Base-by-base conservation (phyloP, 768 basidiomycete species). In the Lentinula sp. region DNA sequence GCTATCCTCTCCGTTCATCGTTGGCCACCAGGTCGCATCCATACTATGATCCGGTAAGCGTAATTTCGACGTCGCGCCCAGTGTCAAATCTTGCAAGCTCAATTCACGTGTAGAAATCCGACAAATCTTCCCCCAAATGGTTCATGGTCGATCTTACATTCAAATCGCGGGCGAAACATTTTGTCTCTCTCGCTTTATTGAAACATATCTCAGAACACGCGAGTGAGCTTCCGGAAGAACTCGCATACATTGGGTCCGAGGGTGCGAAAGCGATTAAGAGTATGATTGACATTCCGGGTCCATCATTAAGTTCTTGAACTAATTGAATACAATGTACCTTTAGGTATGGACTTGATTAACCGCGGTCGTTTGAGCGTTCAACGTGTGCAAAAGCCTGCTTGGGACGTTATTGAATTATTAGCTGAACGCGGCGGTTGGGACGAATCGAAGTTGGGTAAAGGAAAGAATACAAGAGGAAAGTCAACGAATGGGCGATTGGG, bases 61-160 rank as follows among this genome's bases (percentile, higher is more conserved):
- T 28, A n/a, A 63, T 57, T 48, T 52, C 23, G 42, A 45, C 32
- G 23, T 16, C 39, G 39, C 43, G 12, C 43, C 6, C 43, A 15
- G 13, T 45, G 13, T 45, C 10, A 45, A 15, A 1, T 16, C 23
- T 42, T 43, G n/a, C n/a, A 41, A 57, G 3, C 18, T 55, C 56
- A 32, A 15, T n/a, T 39, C 13, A 53, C 28, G 16, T 10, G 18
- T 66, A 93, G 91, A 95, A 95, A 84, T 83, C 93, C 2, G 80
- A 92, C 60, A 67, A 85, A 67, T 78, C 80, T 3, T 78, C 85
- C 10, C 95, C 95, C 1, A 91, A 82, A 69, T 98, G 95, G 95
- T 95, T 81, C 76, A 98, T 98, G 95, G 90, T 95, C 39, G 87
- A 93, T 66, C 74, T 88, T 56, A 82, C 80, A 36, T 95, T 95